These are phyloP conservation scores for Coemansia sp. DNA, from an alignment of 192 early-diverging fungal species.

Conservation along the genomic window DNA sequence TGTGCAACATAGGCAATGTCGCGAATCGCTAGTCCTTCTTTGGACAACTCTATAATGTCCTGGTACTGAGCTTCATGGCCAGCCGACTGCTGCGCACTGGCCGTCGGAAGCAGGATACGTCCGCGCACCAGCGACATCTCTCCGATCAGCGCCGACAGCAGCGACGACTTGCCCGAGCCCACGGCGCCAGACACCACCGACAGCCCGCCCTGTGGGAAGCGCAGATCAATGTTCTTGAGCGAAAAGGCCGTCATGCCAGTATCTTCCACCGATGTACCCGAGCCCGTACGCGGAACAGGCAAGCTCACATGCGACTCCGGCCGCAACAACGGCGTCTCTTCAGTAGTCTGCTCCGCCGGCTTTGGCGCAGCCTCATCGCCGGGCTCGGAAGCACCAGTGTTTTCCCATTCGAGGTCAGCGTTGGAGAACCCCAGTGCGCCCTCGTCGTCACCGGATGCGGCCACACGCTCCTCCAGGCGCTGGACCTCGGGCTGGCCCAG, in stretches of 20 bases:
- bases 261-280: too few relatives aligned
- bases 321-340: slow-evolving; percentile 7
- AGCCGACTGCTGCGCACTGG: neutral
- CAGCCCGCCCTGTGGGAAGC: slow-evolving; percentile 64
- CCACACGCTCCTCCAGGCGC: slow-evolving; percentile 33
- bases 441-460: neutral
- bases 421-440: slow-evolving; percentile 16
- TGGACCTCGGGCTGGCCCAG: slow-evolving; percentile 68
- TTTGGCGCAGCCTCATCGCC: neutral
- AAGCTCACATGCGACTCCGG: neutral
- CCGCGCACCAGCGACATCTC: slow-evolving; percentile 56
- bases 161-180: slow-evolving; percentile 80
- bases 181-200: slow-evolving; percentile 78
- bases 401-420: slow-evolving; percentile 38
- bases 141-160: slow-evolving; percentile 74
- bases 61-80: too few relatives aligned
- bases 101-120: slow-evolving; percentile 19
- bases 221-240: slow-evolving; percentile 58
- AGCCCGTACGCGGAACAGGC: too few relatives aligned
- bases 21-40: slow-evolving; percentile 34
- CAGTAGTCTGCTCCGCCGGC: neutral
- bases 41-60: slow-evolving; percentile 43
- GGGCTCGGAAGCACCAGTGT: neutral
- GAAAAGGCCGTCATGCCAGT: slow-evolving; percentile 43
- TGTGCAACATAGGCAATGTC: slow-evolving; percentile 87